Conservation (phyloP, 106 monocot genomes). For the Apostasia ramifera region DNA sequence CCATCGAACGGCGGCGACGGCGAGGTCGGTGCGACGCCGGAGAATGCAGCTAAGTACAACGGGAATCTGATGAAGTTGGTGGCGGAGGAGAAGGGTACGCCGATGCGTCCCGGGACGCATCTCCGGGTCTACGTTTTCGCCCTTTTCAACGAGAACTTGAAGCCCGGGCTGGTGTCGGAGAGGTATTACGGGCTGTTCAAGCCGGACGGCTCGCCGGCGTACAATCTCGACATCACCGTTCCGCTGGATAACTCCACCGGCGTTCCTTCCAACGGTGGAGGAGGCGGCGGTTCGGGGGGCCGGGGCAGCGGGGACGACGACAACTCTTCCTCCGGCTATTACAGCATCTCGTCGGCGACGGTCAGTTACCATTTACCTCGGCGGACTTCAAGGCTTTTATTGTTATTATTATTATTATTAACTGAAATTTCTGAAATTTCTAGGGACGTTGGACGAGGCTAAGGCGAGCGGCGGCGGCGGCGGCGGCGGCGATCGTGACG, state of each 20-base stretch:
- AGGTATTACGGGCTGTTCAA: constrained; percentile 24
- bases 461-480: not conserved
- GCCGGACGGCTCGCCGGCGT: constrained; percentile 23
- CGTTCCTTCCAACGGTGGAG: not conserved
- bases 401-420: not conserved
- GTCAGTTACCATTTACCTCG: not conserved
- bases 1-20: constrained; percentile 16
- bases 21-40: constrained; percentile 19
- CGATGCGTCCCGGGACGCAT: constrained; percentile 1
- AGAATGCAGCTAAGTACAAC: constrained; percentile 29
- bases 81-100: constrained; percentile 17
- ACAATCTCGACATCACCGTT: constrained; percentile 6
- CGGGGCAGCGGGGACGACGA: not conserved
- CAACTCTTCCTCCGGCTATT: not conserved
- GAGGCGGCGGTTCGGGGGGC: not conserved
- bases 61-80: constrained; percentile 22
- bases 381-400: not conserved
- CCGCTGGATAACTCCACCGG: constrained; percentile 7
- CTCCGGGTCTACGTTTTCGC: constrained; percentile 24
- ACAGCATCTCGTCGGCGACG: not conserved
- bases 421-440: not conserved
- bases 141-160: constrained; percentile 22
- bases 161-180: constrained; percentile 18
- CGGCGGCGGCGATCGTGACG: constrained; percentile 2
- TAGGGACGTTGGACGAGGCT: not conserved